Base-by-base conservation (phyloP, 176 grass and related monocot genomes). In the Canna indica region DNA sequence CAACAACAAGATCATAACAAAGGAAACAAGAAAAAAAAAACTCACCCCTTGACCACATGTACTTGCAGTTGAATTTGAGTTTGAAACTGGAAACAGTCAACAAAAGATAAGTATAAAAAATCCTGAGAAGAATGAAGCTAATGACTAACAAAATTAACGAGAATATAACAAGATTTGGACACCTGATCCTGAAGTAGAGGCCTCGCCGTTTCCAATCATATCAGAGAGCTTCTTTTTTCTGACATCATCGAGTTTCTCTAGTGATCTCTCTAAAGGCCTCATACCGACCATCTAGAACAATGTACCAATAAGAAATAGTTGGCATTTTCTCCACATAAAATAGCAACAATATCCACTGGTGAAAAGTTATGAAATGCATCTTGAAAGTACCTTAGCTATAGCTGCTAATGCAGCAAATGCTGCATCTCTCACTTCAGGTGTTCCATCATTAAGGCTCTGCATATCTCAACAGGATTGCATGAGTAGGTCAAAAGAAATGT, bases 161-260 rank as follows among this genome's bases (percentile, higher is more conserved):
- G 79, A 65, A 28, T n/a, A n/a, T 16, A 59, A 70, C 54, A 12
- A 59, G 36, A 5, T 53, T 28, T 36, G 62, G 73, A 59, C 70
- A 94, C 95, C 95, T 86, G 76, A 46, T 50, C 84, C 90, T 67
- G 84, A 87, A 81, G 30, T 78, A 47, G 85, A 54, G 73, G 10
- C 64, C 25, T 78, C 80, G 67, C 78, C 82, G 58, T 32, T 41
- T 50, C 90, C 95, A 61, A 99, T 99, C 84, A 99, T 85, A 75
- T 99, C 95, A 80, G 95, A 99, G 17, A 99, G 75, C 67, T 99
- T 99, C 75, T 99, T 99, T 84, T 99, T 93, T 72, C 95, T 90
- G 30, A 99, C 90, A 14, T 99, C 95, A 47, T 99, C 95, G 75
- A 99, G 79, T 76, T 99, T 99, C 80, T 99, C 95, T 58, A 99